Conservation (phyloP, 192 early-diverging fungal genomes). For the Ramicandelaber brevisporus region DNA sequence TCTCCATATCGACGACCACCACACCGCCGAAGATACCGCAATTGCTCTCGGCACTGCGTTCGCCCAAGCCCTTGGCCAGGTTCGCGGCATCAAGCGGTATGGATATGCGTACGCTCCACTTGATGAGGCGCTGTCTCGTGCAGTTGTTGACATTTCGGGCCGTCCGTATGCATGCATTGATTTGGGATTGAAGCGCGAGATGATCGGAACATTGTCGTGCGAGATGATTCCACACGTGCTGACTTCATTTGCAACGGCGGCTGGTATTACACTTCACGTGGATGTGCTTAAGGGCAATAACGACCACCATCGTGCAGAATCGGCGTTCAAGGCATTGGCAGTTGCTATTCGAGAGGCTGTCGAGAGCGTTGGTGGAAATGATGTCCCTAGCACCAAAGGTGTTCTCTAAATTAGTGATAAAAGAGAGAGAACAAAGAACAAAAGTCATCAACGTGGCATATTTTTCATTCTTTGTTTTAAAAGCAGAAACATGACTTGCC, state of each 20-base stretch:
- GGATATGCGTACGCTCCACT: conserved; percentile 87
- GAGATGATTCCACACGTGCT: conserved; percentile 99
- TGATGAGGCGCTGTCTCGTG: conserved; percentile 84
- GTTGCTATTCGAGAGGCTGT: conserved; percentile 74
- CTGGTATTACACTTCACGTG: conserved; percentile 87
- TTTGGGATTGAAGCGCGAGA: conserved; percentile 74
- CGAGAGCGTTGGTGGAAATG: conserved; percentile 55
- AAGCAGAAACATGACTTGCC: not conserved
- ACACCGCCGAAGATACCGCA: conserved; percentile 88
- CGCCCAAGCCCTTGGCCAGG: conserved; percentile 69
- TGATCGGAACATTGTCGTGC: conserved; percentile 66
- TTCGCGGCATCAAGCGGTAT: conserved; percentile 75
- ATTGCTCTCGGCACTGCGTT: conserved; percentile 86
- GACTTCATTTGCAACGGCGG: conserved; percentile 69
- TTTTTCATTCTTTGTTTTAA: not conserved
- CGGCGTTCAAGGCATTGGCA: conserved; percentile 95
- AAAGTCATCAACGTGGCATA: too few relatives aligned
- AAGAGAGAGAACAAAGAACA: not conserved
- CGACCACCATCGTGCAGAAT: conserved; percentile 90
- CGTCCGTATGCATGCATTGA: conserved; percentile 62
- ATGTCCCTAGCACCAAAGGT: conserved; percentile 94
- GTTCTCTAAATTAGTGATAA: conserved; percentile 21
- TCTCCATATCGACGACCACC: conserved; percentile 95
- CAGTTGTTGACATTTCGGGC: conserved; percentile 94
- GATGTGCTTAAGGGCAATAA: conserved; percentile 86